phyloP scores from a whole-genome alignment of 371 early-diverging fungal species.

The Mucor lusitanicus region DNA sequence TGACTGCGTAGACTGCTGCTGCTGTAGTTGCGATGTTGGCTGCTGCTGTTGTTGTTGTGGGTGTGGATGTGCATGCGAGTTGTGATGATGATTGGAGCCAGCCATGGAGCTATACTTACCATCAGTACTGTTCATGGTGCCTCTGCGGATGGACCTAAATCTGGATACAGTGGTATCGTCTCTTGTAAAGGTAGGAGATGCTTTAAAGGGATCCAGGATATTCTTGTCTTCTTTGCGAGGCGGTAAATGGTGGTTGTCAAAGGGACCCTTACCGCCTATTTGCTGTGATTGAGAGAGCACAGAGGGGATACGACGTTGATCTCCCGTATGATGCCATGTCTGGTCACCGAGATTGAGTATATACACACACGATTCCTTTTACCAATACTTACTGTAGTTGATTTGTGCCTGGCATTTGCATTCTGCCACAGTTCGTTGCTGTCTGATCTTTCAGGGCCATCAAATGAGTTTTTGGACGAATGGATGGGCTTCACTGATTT shows the following conservation, averaged over 20 bases:
- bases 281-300: constrained; percentile 48
- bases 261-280: constrained; percentile 33
- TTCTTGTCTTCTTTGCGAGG: constrained; percentile 38
- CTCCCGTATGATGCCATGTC: constrained; percentile 48
- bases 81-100: neutral
- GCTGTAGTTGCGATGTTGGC: neutral
- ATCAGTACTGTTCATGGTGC: constrained; percentile 41
- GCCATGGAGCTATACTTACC: constrained; percentile 17
- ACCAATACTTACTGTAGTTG: constrained; percentile 36
- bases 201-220: constrained; percentile 33
- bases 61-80: neutral
- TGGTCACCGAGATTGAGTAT: neutral
- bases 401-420: constrained; percentile 16
- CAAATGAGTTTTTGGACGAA: constrained; percentile 31
- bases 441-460: constrained; percentile 32
- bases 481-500: constrained; percentile 18
- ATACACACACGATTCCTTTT: neutral
- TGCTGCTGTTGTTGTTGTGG: constrained; percentile 4
- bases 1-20: neutral
- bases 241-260: constrained; percentile 25
- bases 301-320: constrained; percentile 35
- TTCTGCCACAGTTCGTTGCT: constrained; percentile 14
- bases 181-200: constrained; percentile 32
- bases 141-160: constrained; percentile 30
- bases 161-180: constrained; percentile 19